A percentile compares a stretch with the other conserved stretches of the same genome.
Evolutionary conservation across 2,329 filamentous ascomycete species (phyloP).

Genomic region (Diaporthe longicolla): DNA sequence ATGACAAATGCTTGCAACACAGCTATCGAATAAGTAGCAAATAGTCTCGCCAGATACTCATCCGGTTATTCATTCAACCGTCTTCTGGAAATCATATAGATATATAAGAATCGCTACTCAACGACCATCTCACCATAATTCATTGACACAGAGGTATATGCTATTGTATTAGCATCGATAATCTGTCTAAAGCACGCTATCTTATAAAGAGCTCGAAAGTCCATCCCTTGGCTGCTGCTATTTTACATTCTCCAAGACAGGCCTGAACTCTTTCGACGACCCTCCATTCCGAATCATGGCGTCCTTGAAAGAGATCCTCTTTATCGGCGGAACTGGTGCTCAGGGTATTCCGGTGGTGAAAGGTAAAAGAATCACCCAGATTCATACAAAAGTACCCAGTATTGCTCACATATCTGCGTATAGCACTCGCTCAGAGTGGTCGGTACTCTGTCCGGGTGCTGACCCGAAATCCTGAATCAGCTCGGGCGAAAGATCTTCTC

Average conservation of each 20-base stretch:
- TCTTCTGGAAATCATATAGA: no score
- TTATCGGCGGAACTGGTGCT: slow-evolving; percentile 56
- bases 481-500: slow-evolving; percentile 45
- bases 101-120: no score
- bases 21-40: no score
- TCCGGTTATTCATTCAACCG: no score
- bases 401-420: background rate
- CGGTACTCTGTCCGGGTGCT: slow-evolving; percentile 54
- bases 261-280: background rate
- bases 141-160: no score
- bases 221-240: background rate
- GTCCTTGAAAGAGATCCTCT: slow-evolving; percentile 20
- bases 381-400: background rate
- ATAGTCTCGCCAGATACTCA: no score
- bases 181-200: no score
- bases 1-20: no score
- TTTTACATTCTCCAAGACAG: background rate
- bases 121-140: no score
- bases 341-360: slow-evolving; percentile 54
- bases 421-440: slow-evolving; percentile 46
- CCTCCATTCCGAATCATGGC: slow-evolving; percentile 13
- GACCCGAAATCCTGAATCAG: slow-evolving; percentile 54
- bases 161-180: no score
- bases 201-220: background rate
- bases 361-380: slow-evolving; percentile 43